A percentile compares a stretch with the other conserved stretches of the same genome.
Evolutionary conservation across 2,329 filamentous ascomycete genomes (phyloP).

Genomic region (Ophiostoma ulmi): DNA sequence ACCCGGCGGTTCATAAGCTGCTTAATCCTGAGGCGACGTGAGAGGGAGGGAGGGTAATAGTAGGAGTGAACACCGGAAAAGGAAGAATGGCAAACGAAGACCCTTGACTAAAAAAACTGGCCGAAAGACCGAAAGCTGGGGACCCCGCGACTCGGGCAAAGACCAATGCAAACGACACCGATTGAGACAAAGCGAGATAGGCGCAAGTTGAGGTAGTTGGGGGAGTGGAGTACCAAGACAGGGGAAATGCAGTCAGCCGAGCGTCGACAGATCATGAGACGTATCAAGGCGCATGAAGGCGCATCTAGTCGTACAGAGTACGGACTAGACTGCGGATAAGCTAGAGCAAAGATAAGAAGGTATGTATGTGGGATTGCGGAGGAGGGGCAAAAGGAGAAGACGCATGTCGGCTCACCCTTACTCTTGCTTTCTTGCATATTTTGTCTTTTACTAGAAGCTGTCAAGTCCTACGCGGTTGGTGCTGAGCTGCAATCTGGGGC

Average conservation of each 20-base stretch:
- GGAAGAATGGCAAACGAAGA: neutral
- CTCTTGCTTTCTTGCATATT: neutral
- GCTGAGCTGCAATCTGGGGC: neutral
- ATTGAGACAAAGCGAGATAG: neutral
- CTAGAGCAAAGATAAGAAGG: neutral
- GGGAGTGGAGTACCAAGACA: neutral
- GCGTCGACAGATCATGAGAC: neutral
- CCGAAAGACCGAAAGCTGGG: neutral
- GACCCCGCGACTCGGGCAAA: neutral
- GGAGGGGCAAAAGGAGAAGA: neutral
- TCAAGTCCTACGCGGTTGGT: neutral
- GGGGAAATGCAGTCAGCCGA: neutral
- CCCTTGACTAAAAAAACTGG: neutral
- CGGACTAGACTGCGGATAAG: conserved; percentile 7
- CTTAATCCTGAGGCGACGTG: neutral
- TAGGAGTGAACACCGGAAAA: neutral
- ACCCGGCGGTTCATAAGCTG: conserved; percentile 67
- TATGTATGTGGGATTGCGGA: conserved; percentile 1
- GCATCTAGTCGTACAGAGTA: neutral
- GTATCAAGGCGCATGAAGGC: neutral
- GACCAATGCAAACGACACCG: too few species aligned
- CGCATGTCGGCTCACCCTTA: neutral
- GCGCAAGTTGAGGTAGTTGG: neutral
- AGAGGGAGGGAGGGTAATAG: neutral
- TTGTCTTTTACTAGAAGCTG: neutral